Evolutionary conservation across 2,329 filamentous ascomycete species (phyloP), one percentile per base, ranked within the genome.

Genomic region (Colletotrichum plurivorum): DNA sequence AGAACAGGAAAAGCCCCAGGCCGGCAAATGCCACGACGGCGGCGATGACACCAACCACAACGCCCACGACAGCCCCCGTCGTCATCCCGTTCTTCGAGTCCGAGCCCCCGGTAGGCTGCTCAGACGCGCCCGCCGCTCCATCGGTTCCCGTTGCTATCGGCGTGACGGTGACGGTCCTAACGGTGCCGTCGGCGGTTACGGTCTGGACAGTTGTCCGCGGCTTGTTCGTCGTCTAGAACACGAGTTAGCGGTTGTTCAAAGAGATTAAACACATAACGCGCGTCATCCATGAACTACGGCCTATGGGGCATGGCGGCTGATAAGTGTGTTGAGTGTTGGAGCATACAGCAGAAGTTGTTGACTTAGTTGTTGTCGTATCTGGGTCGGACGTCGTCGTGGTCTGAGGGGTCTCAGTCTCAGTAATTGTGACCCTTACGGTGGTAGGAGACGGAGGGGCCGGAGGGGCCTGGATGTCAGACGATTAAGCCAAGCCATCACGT

Each of bases 101-200:
- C 5, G 52, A 46, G 7, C 48, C 49, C 0, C 60, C 46, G 39
- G 64, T 46, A 9, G 25, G 49, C 27, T 59, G 4, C 36, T 71
- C 64, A 2, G 69, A 53, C 7, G 70, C 63, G 18, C 67, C 68
- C 7, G 64, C 57, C n/a, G 70, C 68, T 12, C 43, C 68, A 10
- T 70, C 67, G 76, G 73, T 41, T 75, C 75, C 31, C 6, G 67
- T 58, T 15, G 73, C 71, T 1, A 84, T 84, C 0, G 87, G 86
- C 7, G 81, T 81, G 16, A 87, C 82, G 1, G 86, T 89, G 3
- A 91, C 84, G 1, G 88, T 90, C 66, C 82, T 83, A 22, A 89
- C 79, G 5, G 79, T 83, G 18, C 88, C 88, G 10, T 82, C 84
- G 7, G 83, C 81, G 0, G 88, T 90, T 10, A 90, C 83, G 0